These are phyloP conservation scores for Talaromyces piceae DNA, from an alignment of 2,329 filamentous ascomycete species.

Conservation along the genomic window DNA sequence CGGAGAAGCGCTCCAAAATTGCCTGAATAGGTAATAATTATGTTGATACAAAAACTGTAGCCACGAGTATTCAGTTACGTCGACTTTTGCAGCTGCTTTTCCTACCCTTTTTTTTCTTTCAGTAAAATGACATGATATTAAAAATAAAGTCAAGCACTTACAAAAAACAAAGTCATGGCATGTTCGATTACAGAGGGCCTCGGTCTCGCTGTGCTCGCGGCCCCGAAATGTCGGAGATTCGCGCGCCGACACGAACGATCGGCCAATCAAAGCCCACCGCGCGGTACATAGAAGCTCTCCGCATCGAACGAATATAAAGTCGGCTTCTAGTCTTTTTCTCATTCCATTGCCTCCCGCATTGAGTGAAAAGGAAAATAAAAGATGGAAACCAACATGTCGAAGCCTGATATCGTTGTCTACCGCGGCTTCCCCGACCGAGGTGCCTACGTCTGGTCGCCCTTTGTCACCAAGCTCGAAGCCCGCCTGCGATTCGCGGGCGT, in stretches of 20 bases:
- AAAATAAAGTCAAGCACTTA: no score
- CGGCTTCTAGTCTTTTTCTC: no score
- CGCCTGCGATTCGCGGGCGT: conserved; percentile 50
- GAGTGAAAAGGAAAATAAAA: neutral
- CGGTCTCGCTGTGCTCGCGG: neutral
- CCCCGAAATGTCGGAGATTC: neutral
- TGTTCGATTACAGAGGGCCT: no score
- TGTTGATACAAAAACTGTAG: no score
- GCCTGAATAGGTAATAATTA: no score
- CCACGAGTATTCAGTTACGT: no score
- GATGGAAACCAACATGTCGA: neutral
- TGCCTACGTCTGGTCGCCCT: conserved; percentile 53
- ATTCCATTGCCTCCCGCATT: no score
- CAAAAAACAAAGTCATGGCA: no score
- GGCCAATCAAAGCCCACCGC: neutral
- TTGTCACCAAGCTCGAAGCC: conserved; percentile 56
- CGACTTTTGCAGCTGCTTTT: no score
- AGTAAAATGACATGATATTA: no score
- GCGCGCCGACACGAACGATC: neutral
- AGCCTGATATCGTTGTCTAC: conserved; percentile 36
- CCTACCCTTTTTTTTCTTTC: no score
- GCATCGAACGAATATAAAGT: neutral
- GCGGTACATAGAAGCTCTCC: neutral
- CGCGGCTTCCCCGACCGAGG: conserved; percentile 41
- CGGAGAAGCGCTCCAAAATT: no score